Conservation (phyloP, 305 asterid species). For the Andrographis paniculata region DNA sequence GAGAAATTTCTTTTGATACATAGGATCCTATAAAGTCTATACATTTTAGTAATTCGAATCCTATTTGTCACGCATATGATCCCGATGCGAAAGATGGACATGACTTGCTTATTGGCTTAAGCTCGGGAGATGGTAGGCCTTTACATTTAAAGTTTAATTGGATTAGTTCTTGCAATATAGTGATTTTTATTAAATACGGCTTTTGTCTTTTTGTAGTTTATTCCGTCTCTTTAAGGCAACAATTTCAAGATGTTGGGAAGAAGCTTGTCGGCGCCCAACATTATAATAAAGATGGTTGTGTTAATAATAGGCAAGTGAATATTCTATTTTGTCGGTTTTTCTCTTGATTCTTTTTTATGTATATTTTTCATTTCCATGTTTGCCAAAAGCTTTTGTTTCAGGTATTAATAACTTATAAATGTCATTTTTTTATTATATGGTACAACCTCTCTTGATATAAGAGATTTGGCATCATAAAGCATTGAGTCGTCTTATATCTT, state of each 20-base stretch:
- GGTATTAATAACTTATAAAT: too few species aligned
- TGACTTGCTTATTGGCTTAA: slow-evolving; percentile 91
- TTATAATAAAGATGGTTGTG: slow-evolving; percentile 90
- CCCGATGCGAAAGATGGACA: slow-evolving; percentile 98
- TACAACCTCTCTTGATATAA: too few species aligned
- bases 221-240: slow-evolving; percentile 88
- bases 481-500: too few species aligned
- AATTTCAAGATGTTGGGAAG: slow-evolving; percentile 95
- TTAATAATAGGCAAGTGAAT: slow-evolving; percentile 65
- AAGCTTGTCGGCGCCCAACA: slow-evolving; percentile 97
- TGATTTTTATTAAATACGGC: slow-evolving; percentile 13
- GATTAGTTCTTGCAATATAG: slow-evolving; percentile 6
- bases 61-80: slow-evolving; percentile 96
- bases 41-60: slow-evolving; percentile 86
- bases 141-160: slow-evolving; percentile 14
- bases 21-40: slow-evolving; percentile 98
- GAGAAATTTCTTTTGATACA: slow-evolving; percentile 31
- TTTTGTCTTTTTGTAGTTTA: slow-evolving; percentile 59
- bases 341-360: not conserved
- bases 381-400: too few species aligned
- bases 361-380: too few species aligned
- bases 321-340: not conserved
- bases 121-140: slow-evolving; percentile 84
- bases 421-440: too few species aligned
- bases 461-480: too few species aligned